Evolutionary conservation across 2,329 filamentous ascomycete genomes (phyloP).

Genomic region (Amylocarpus encephaloides): DNA sequence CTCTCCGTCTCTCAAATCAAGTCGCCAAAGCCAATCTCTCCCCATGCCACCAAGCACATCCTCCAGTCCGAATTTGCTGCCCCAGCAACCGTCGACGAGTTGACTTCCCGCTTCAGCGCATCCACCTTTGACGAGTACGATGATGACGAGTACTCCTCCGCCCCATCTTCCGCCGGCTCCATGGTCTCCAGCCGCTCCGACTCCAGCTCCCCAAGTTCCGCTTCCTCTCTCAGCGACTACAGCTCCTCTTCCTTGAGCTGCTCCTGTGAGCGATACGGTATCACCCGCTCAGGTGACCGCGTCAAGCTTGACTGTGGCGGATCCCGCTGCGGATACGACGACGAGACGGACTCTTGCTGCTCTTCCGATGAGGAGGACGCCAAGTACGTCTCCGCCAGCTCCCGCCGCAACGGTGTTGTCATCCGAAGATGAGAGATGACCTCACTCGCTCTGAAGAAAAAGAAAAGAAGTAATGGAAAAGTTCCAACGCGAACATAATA

Average conservation of each 20-base stretch:
- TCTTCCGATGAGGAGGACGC: constrained; percentile 53
- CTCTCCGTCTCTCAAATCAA: constrained; percentile 85
- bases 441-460: background rate
- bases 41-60: constrained; percentile 81
- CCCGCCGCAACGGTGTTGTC: constrained; percentile 59
- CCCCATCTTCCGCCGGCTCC: constrained; percentile 63
- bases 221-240: constrained; percentile 62
- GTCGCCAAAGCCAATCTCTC: constrained; percentile 82
- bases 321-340: constrained; percentile 74
- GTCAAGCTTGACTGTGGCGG: constrained; percentile 96
- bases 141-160: constrained; percentile 49
- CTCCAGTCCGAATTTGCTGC: constrained; percentile 73
- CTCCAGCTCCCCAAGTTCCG: constrained; percentile 66
- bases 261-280: constrained; percentile 93
- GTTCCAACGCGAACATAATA: constrained; percentile 6
- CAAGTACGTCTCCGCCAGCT: constrained; percentile 45
- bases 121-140: constrained; percentile 49
- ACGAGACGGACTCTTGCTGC: constrained; percentile 65
- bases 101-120: constrained; percentile 66
- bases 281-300: constrained; percentile 85
- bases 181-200: constrained; percentile 66
- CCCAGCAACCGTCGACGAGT: constrained; percentile 63
- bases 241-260: constrained; percentile 77
- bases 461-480: constrained; percentile 12
- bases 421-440: constrained; percentile 34